These are phyloP conservation scores for Vishniacozyma victoriae DNA, from an alignment of 768 basidiomycete genomes.

Conservation along the genomic window DNA sequence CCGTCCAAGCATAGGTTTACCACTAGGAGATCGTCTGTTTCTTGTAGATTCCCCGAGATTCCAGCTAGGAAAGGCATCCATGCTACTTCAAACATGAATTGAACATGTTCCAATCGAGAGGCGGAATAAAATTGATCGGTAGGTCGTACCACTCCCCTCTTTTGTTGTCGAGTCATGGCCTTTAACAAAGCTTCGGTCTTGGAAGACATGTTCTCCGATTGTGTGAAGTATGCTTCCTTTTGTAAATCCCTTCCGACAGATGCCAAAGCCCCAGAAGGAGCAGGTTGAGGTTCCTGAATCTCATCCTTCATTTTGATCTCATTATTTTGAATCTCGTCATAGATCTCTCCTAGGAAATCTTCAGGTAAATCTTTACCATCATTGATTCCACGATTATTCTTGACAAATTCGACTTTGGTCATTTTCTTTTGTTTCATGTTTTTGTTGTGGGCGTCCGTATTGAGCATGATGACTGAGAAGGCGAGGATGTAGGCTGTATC, in stretches of 20 bases:
- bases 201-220: constrained; percentile 91
- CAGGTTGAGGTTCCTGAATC: constrained; percentile 55
- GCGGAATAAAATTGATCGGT: constrained; percentile 93
- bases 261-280: constrained; percentile 62
- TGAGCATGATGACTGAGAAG: constrained; percentile 90
- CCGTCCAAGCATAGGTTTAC: constrained; percentile 90
- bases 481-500: constrained; percentile 93
- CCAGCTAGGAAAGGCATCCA: constrained; percentile 99
- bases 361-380: constrained; percentile 83
- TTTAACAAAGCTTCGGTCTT: constrained; percentile 96
- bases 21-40: constrained; percentile 86
- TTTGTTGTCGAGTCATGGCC: constrained; percentile 84
- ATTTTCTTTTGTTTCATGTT: constrained; percentile 83
- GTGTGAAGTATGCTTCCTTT: constrained; percentile 89
- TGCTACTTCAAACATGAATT: constrained; percentile 98
- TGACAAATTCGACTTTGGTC: constrained; percentile 83
- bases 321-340: constrained; percentile 81
- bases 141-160: constrained; percentile 62
- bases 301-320: constrained; percentile 99
- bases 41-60: constrained; percentile 86
- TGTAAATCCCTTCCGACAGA: constrained; percentile 91
- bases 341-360: constrained; percentile 69
- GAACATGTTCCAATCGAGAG: constrained; percentile 90
- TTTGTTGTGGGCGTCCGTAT: constrained; percentile 94
- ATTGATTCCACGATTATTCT: constrained; percentile 95